A percentile compares a stretch with the other conserved stretches of the same genome.
phyloP scores from a whole-genome alignment of 192 early-diverging fungal genomes.

The Hyaloraphidium curvatum region DNA sequence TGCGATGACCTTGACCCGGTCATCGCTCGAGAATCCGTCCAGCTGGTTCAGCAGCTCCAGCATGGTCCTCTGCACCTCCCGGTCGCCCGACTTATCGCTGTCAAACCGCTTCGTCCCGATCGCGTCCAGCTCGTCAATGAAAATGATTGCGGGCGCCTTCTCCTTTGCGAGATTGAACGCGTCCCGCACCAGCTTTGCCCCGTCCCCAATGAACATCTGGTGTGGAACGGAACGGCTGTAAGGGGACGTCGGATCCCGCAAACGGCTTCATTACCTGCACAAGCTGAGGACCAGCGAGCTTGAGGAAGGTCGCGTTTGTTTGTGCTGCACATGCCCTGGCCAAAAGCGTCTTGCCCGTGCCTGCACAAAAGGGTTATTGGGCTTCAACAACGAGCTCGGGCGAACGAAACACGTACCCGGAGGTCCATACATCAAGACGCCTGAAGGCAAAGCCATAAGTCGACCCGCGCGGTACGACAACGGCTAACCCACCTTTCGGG shows the following conservation, averaged over 20 bases:
- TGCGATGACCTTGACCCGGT: conserved; percentile 94
- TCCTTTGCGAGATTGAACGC: conserved; percentile 94
- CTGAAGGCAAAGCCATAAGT: neutral
- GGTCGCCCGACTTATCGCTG: conserved; percentile 91
- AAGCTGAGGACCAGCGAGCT: conserved; percentile 88
- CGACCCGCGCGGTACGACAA: neutral
- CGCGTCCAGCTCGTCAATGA: conserved; percentile 97
- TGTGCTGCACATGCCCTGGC: conserved; percentile 97
- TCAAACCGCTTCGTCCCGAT: conserved; percentile 98
- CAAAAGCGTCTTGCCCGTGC: conserved; percentile 78
- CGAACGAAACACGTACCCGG: no score
- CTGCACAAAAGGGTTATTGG: no score
- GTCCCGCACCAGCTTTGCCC: conserved; percentile 90
- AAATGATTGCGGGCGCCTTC: conserved; percentile 95
- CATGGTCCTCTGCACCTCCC: conserved; percentile 98
- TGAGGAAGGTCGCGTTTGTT: conserved; percentile 86
- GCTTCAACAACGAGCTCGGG: no score
- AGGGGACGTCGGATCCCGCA: no score
- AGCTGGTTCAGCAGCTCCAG: conserved; percentile 94
- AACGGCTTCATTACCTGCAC: no score
- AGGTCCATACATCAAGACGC: conserved; percentile 36
- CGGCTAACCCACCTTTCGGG: conserved; percentile 36
- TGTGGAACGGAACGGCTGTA: no score
- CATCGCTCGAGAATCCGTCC: conserved; percentile 89
- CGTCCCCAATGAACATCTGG: conserved; percentile 97